Evolutionary conservation across 192 early-diverging fungal species (phyloP).

Genomic region (Backusella circina): DNA sequence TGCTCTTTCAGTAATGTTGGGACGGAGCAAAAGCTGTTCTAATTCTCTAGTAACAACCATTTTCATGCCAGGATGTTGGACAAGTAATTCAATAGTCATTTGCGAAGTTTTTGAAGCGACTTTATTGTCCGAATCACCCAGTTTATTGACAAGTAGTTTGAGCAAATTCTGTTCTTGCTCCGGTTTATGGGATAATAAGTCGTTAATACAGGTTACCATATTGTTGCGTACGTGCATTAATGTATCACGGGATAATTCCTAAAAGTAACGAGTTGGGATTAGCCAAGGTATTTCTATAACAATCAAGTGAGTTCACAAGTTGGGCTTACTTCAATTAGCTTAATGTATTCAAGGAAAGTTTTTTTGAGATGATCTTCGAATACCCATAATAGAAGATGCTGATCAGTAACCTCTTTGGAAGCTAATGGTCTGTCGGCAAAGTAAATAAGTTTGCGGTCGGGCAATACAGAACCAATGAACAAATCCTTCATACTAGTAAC

Average conservation of each 20-base stretch:
- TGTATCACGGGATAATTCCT: conserved; percentile 83
- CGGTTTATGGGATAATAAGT: conserved; percentile 80
- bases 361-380: conserved; percentile 96
- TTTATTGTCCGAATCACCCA: conserved; percentile 89
- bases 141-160: conserved; percentile 88
- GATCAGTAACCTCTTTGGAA: conserved; percentile 50
- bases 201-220: conserved; percentile 71
- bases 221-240: conserved; percentile 80
- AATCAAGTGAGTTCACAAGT: not conserved
- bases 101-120: conserved; percentile 81
- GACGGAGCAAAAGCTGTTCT: conserved; percentile 81
- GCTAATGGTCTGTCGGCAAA: conserved; percentile 88
- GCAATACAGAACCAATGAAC: conserved; percentile 74
- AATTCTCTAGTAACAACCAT: conserved; percentile 82
- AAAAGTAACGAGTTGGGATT: not conserved
- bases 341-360: conserved; percentile 86
- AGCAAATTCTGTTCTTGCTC: conserved; percentile 97
- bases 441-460: conserved; percentile 86
- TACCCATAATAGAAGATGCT: conserved; percentile 86
- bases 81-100: conserved; percentile 73
- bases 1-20: conserved; percentile 70
- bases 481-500: conserved; percentile 90
- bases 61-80: conserved; percentile 81
- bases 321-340: conserved; percentile 72
- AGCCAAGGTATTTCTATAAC: not conserved